Conservation (phyloP, 2,329 filamentous ascomycete genomes). For the Fusarium keratoplasticum region DNA sequence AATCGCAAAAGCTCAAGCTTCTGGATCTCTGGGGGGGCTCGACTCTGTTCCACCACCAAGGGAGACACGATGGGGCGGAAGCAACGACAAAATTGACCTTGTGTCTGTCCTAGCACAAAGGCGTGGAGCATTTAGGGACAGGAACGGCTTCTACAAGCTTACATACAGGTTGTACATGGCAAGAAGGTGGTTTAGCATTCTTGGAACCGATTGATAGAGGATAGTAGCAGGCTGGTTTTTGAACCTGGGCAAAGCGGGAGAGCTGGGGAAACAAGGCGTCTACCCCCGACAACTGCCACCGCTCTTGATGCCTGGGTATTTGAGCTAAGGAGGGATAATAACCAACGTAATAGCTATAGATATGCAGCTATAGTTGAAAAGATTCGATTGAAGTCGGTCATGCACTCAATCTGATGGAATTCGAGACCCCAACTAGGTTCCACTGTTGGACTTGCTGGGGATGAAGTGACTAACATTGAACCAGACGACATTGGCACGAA, state of each 20-base stretch:
- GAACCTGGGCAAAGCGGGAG: background rate
- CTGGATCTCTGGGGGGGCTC: slow-evolving; percentile 4
- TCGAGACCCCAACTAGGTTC: background rate
- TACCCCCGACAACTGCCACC: background rate
- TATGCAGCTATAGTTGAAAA: slow-evolving; percentile 12
- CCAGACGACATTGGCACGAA: background rate
- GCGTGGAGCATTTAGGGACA: background rate
- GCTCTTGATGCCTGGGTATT: background rate
- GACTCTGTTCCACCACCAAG: background rate
- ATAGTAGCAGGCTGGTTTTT: background rate
- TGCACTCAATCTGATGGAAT: background rate
- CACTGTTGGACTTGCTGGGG: background rate
- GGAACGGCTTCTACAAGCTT: background rate
- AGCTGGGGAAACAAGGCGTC: background rate
- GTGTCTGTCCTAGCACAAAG: slow-evolving; percentile 2
- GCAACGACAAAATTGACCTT: background rate
- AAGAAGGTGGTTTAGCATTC: background rate
- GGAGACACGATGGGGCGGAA: background rate
- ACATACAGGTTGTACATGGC: background rate
- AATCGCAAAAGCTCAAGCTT: slow-evolving; percentile 10
- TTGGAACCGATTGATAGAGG: slow-evolving; percentile 1
- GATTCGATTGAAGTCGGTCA: background rate
- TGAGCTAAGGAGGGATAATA: background rate
- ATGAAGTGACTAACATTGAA: background rate
- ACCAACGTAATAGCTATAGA: slow-evolving; percentile 15